These are phyloP conservation scores for Malus sieversii DNA, from an alignment of 306 rosid genomes.

Conservation along the genomic window DNA sequence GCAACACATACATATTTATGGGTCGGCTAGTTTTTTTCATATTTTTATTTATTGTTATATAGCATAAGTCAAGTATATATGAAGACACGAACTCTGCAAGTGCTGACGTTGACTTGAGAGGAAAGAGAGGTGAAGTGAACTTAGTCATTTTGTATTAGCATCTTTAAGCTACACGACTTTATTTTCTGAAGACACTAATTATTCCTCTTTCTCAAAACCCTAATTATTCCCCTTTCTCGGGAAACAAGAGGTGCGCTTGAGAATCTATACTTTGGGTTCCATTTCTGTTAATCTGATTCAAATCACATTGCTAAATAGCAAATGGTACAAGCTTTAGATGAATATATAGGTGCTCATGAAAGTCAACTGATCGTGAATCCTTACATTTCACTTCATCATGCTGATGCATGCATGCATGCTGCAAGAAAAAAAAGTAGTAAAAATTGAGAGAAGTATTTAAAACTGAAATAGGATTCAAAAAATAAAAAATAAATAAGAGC, in stretches of 20 bases:
- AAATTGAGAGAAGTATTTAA: background rate
- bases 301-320: background rate
- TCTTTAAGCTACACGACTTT: background rate
- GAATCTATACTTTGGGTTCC: background rate
- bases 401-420: background rate
- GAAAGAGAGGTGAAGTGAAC: conserved; percentile 26
- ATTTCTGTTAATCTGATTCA: background rate
- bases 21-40: conserved; percentile 21
- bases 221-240: background rate
- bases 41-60: background rate
- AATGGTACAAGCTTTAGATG: background rate
- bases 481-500: too few relatives aligned
- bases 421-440: background rate
- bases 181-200: background rate
- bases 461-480: too few relatives aligned
- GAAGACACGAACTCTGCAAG: background rate
- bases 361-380: background rate
- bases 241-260: background rate
- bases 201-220: background rate
- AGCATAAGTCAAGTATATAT: background rate
- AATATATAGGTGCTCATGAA: background rate
- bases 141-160: conserved; percentile 22
- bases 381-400: background rate
- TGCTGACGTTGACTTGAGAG: conserved; percentile 21
- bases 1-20: conserved; percentile 13